Percentiles rank a stretch among this genome's conserved stretches.
Evolutionary conservation across 345 rosid species (phyloP).

Genomic region (Draba incana): DNA sequence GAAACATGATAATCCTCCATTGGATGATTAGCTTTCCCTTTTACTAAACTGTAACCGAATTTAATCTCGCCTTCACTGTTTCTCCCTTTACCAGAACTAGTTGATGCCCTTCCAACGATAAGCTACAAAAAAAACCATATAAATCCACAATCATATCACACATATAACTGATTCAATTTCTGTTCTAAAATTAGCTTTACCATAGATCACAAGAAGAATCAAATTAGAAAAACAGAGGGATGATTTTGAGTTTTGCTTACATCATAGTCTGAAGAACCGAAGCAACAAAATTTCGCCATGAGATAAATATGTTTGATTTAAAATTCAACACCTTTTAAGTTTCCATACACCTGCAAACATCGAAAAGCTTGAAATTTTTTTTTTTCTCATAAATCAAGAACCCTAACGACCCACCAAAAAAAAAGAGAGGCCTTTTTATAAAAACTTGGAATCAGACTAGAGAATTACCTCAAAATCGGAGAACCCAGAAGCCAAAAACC

Average conservation of each 20-base stretch:
- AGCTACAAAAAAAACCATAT: slow-evolving; percentile 40
- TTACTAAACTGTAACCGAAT: slow-evolving; percentile 63
- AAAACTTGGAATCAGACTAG: not conserved
- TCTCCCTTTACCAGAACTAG: slow-evolving; percentile 65
- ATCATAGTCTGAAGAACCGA: slow-evolving; percentile 46
- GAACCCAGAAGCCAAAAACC: slow-evolving; percentile 34
- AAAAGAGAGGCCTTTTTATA: not conserved
- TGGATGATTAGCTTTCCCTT: slow-evolving; percentile 81
- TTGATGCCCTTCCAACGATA: slow-evolving; percentile 51
- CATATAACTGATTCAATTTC: slow-evolving; percentile 2
- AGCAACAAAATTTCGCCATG: slow-evolving; percentile 43
- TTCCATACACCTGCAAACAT: slow-evolving; percentile 21
- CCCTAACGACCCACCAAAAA: not conserved
- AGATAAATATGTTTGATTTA: slow-evolving; percentile 22
- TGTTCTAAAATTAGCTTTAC: not conserved
- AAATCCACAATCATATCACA: slow-evolving; percentile 1
- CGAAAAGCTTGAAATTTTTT: not conserved
- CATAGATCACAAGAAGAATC: slow-evolving; percentile 18
- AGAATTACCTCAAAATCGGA: slow-evolving; percentile 39
- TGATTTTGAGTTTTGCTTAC: slow-evolving; percentile 31
- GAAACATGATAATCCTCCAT: slow-evolving; percentile 85
- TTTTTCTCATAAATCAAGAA: slow-evolving; percentile 14
- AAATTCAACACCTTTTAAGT: slow-evolving; percentile 1
- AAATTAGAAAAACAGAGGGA: slow-evolving; percentile 4
- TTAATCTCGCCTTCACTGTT: slow-evolving; percentile 52